These are phyloP conservation scores for Chaetomium olivaceum DNA, from an alignment of 2,329 filamentous ascomycete genomes.

Conservation along the genomic window DNA sequence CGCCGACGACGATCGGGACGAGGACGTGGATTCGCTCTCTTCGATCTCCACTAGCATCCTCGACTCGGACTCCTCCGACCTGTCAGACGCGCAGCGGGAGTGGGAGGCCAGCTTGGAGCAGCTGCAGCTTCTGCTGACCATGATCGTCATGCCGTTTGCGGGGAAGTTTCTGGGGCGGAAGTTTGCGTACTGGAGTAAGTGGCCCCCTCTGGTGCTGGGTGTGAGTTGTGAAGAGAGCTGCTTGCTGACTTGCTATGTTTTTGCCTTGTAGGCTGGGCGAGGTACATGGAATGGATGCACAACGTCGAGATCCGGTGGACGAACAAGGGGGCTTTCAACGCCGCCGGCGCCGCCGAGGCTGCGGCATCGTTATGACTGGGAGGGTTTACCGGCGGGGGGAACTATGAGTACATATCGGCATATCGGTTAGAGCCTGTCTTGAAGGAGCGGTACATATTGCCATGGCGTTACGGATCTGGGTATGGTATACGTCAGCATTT, in stretches of 20 bases:
- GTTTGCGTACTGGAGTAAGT: conserved; percentile 92
- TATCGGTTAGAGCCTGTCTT: conserved; percentile 15
- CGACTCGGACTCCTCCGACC: conserved; percentile 53
- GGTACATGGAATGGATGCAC: conserved; percentile 94
- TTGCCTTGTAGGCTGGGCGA: conserved; percentile 71
- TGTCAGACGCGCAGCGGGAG: conserved; percentile 87
- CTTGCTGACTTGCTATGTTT: conserved; percentile 17
- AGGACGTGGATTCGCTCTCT: conserved; percentile 61
- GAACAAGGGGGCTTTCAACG: conserved; percentile 63
- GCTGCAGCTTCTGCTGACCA: conserved; percentile 85
- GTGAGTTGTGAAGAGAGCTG: not conserved
- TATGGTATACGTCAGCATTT: conserved; percentile 13
- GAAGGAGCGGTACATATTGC: conserved; percentile 1
- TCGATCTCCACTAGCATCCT: conserved; percentile 57
- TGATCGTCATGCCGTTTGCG: conserved; percentile 90
- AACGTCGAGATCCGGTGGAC: conserved; percentile 69
- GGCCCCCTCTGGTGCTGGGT: not conserved
- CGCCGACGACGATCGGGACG: conserved; percentile 42
- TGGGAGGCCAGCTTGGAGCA: conserved; percentile 96
- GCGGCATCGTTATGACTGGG: conserved; percentile 52
- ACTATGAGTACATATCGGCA: conserved; percentile 13
- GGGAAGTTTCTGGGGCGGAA: conserved; percentile 95
- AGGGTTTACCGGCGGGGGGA: conserved; percentile 23
- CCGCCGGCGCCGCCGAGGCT: conserved; percentile 63
- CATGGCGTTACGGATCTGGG: conserved; percentile 24